Percentiles rank a stretch among this genome's conserved stretches.
Conservation (phyloP, 139 green algal species). For the Chlamydomonas asymmetrica region DNA sequence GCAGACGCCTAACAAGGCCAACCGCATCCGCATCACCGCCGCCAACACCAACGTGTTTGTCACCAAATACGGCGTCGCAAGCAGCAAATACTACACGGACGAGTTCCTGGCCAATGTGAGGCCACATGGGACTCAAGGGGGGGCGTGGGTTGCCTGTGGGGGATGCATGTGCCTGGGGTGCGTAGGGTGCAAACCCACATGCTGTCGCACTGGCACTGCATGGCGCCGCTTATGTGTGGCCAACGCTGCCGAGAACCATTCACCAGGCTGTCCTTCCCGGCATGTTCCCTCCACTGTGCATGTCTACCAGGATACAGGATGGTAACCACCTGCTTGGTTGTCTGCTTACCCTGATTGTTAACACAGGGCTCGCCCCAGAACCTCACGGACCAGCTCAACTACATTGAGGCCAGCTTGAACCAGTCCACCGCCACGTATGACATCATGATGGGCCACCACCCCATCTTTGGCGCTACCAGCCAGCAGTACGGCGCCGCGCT, state of each 20-base stretch:
- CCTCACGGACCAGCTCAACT: slow-evolving; percentile 14
- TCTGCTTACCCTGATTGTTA: background rate
- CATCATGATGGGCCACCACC: slow-evolving; percentile 11
- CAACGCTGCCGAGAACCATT: too few species aligned
- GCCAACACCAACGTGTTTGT: slow-evolving; percentile 14
- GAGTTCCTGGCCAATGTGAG: slow-evolving; percentile 1
- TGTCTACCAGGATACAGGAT: background rate
- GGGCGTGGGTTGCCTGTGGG: too few species aligned
- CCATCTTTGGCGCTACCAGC: slow-evolving; percentile 9
- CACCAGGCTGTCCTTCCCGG: background rate
- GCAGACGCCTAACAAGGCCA: background rate
- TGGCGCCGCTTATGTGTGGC: too few species aligned
- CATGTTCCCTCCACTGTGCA: background rate
- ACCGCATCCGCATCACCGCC: slow-evolving; percentile 6
- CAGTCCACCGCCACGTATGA: slow-evolving; percentile 1
- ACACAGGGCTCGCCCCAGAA: slow-evolving; percentile 5
- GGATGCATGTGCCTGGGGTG: too few species aligned
- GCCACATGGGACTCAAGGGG: too few species aligned
- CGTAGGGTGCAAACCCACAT: too few species aligned
- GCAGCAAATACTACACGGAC: slow-evolving; percentile 8
- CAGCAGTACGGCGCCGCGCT: background rate
- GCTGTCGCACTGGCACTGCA: too few species aligned
- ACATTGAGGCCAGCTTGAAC: background rate
- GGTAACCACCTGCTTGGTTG: too few species aligned
- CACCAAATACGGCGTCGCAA: slow-evolving; percentile 8